Base-by-base conservation (phyloP, 176 grass and related monocot species). In the Olyra latifolia region DNA sequence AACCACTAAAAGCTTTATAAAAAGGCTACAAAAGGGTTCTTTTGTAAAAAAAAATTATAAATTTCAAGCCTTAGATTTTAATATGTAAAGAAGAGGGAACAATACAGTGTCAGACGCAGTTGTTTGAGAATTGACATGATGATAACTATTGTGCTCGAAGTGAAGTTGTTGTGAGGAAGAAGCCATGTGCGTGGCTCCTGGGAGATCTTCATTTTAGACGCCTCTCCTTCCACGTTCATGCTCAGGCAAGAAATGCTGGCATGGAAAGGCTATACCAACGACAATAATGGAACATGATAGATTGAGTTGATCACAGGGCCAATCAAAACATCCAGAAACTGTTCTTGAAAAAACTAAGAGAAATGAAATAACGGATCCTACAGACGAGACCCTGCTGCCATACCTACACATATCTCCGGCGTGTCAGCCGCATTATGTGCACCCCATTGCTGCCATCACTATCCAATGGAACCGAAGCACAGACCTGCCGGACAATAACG, bases 221-320 rank as follows among this genome's bases (percentile, higher is more conserved):
- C 44, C 61, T 69, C 40, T 42, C 8, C 41, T 17, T 74, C 66
- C 68, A 73, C 30, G 53, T 20, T 45, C 66, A 42, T 45, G 23
- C 16, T 53, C 81, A 66, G 65, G 43, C 52, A 67, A 65, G 42
- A 45, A 67, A 86, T 74, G 60, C 39, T 57, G 55, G 67, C 54
- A 62, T 71, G 79, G 3, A 23, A 48, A 62, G 7, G 38, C 41
- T 30, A 16, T 19, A 69, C 39, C 49, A 24, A 55, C 25, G 72
- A 2, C 47, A 24, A 75, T 58, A n/a, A n/a, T 53, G 57, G 59
- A 11, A 68, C 17, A 66, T 11, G 50, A 66, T n/a, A n/a, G n/a
- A n/a, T n/a, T n/a, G 15, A 52, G 43, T 29, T 16, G 4, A 61
- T 39, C 71, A 48, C 71, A 56, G 12, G 29, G 22, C 32, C 27